Evolutionary conservation across 2,329 filamentous ascomycete species (phyloP).

Genomic region (Cladosporium sp.): DNA sequence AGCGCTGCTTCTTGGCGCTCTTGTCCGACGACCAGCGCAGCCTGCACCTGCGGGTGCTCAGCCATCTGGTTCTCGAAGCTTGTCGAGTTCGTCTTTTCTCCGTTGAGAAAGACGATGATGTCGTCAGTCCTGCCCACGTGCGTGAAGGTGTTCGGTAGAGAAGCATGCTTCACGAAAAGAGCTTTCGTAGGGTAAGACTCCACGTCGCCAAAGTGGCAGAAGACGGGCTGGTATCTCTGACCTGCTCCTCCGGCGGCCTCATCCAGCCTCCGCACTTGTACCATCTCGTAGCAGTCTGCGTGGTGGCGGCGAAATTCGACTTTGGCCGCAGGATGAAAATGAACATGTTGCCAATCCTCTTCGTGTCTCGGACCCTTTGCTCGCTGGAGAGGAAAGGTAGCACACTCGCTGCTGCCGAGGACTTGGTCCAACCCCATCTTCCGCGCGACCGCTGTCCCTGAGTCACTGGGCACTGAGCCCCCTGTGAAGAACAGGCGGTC

Average conservation of each 20-base stretch:
- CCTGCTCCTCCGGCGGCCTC: no score
- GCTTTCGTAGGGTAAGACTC: neutral
- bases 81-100: neutral
- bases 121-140: neutral
- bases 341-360: neutral
- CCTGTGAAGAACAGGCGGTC: neutral
- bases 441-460: neutral
- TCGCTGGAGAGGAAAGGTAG: neutral
- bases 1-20: neutral
- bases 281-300: neutral
- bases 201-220: neutral
- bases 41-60: neutral
- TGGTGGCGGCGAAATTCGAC: neutral
- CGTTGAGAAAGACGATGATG: neutral
- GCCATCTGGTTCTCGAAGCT: neutral
- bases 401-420: neutral
- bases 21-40: neutral
- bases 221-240: neutral
- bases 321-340: neutral
- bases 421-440: neutral
- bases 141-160: neutral
- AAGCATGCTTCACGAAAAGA: neutral
- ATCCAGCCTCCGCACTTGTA: neutral
- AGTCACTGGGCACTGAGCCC: neutral
- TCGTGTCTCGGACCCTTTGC: neutral